phyloP scores from a whole-genome alignment of 768 basidiomycete species.

The Neoboletus magnificus region DNA sequence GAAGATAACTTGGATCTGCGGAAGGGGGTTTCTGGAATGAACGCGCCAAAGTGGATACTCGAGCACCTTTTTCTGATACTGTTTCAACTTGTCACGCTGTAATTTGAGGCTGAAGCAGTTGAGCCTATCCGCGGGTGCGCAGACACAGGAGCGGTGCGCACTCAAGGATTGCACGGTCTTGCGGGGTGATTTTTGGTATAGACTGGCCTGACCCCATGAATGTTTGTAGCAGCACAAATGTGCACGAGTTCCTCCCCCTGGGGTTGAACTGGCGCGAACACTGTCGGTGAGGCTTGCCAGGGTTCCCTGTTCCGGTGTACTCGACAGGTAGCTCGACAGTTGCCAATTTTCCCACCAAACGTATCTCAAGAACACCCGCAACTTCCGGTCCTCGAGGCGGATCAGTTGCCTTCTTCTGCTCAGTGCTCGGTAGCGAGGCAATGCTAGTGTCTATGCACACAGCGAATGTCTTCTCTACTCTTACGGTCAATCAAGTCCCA shows the following conservation, averaged over 20 bases:
- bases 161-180: constrained; percentile 96
- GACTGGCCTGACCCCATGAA: constrained; percentile 72
- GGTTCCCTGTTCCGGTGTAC: not conserved
- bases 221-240: not conserved
- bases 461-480: constrained; percentile 29
- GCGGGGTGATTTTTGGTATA: constrained; percentile 83
- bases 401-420: constrained; percentile 4
- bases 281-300: not conserved
- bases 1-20: constrained; percentile 80
- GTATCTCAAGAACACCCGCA: not conserved
- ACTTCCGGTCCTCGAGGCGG: constrained; percentile 12
- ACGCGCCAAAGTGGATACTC: not conserved
- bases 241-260: not conserved
- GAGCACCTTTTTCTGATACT: constrained; percentile 90
- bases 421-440: constrained; percentile 19
- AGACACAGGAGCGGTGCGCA: constrained; percentile 41
- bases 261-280: not conserved
- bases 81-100: constrained; percentile 91
- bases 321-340: not conserved
- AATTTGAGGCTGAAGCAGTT: constrained; percentile 72
- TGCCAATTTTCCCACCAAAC: constrained; percentile 18
- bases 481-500: constrained; percentile 19
- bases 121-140: constrained; percentile 17
- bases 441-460: constrained; percentile 29
- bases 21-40: not conserved